Evolutionary conservation across 495 filamentous ascomycete species (phyloP).

Genomic region (Cudoniella acicularis): DNA sequence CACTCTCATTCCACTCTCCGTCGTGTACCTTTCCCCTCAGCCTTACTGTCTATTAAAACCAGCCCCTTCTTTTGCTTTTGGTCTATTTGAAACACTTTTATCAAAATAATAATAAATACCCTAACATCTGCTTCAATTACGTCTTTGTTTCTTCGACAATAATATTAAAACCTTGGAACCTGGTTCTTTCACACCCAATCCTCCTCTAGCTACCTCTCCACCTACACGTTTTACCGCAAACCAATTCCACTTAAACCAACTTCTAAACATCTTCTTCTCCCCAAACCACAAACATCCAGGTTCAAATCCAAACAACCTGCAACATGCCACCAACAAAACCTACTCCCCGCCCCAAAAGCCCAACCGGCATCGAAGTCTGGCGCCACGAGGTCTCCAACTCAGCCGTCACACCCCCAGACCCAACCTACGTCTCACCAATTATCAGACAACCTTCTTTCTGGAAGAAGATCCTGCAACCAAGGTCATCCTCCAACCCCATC

Average conservation of each 20-base stretch:
- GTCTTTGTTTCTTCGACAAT: too few relatives aligned
- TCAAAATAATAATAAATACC: too few relatives aligned
- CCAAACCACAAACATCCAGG: not conserved
- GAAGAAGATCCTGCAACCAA: constrained; percentile 3
- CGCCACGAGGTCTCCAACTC: constrained; percentile 7
- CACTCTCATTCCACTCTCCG: too few relatives aligned
- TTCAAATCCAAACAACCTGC: not conserved
- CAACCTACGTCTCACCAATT: not conserved
- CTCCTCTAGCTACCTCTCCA: not conserved
- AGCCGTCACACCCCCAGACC: not conserved
- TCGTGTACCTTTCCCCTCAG: too few relatives aligned
- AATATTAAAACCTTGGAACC: too few relatives aligned
- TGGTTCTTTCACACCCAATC: too few relatives aligned
- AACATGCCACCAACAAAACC: constrained; percentile 5
- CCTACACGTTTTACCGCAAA: not conserved
- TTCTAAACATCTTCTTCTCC: not conserved
- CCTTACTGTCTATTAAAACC: not conserved
- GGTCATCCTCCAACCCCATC: not conserved
- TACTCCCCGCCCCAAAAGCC: not conserved
- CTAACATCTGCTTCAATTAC: too few relatives aligned
- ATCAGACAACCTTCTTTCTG: constrained; percentile 5
- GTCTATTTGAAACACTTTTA: not conserved
- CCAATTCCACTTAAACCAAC: not conserved
- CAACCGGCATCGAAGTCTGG: constrained; percentile 10
- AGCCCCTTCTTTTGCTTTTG: not conserved